phyloP scores from a whole-genome alignment of 352 stramenopile genomes.

The Albugo candida region DNA sequence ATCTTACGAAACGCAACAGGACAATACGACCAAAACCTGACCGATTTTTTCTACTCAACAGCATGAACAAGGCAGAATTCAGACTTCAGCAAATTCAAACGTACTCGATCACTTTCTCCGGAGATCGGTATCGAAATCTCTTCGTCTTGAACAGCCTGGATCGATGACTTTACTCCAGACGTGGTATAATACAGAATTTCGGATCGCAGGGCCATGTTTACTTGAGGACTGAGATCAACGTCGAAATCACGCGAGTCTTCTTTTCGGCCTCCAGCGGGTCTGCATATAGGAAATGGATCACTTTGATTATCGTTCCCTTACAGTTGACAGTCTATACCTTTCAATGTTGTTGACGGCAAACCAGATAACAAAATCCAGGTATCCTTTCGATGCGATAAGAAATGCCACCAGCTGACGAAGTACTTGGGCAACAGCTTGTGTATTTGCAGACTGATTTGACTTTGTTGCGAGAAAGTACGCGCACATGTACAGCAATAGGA shows the following conservation, averaged over 20 bases:
- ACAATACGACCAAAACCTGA: conserved; percentile 80
- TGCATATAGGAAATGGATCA: background rate
- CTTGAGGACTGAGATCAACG: conserved; percentile 69
- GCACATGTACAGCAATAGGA: conserved; percentile 78
- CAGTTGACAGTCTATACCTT: conserved; percentile 11
- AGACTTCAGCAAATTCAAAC: background rate
- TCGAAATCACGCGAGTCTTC: conserved; percentile 61
- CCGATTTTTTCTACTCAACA: conserved; percentile 30
- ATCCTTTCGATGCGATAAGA: conserved; percentile 64
- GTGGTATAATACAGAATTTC: conserved; percentile 85
- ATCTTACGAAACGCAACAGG: conserved; percentile 74
- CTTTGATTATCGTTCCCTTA: no score
- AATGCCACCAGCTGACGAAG: conserved; percentile 69
- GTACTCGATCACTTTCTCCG: conserved; percentile 44
- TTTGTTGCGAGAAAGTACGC: conserved; percentile 75
- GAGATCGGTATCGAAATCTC: conserved; percentile 65
- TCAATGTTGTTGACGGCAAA: conserved; percentile 81
- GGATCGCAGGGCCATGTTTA: conserved; percentile 72
- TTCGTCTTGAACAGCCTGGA: conserved; percentile 50
- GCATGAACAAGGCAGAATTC: conserved; percentile 1
- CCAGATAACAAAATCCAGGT: conserved; percentile 80
- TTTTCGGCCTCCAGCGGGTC: conserved; percentile 14
- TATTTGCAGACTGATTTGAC: conserved; percentile 17
- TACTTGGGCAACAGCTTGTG: conserved; percentile 42
- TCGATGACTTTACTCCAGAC: conserved; percentile 73